Evolutionary conservation across 2,329 filamentous ascomycete genomes (phyloP).

Genomic region (Aspergillus brunneoviolaceus): DNA sequence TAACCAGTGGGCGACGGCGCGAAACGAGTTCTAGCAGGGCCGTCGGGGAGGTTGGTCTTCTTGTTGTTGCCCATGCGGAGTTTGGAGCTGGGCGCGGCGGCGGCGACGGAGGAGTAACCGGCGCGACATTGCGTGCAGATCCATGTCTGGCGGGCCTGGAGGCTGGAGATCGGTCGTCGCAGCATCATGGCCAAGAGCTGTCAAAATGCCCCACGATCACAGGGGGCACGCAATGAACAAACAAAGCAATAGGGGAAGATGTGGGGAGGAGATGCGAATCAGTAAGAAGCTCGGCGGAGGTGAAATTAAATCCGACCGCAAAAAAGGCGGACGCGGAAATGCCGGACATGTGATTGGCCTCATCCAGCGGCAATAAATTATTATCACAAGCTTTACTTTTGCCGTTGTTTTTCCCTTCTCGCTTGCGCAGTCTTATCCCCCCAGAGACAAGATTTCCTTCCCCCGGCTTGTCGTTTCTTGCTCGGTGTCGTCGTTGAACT

Average conservation of each 20-base stretch:
- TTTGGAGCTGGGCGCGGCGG: slow-evolving; percentile 22
- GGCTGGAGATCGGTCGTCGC: slow-evolving; percentile 17
- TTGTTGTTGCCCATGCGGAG: slow-evolving; percentile 27
- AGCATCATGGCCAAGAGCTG: slow-evolving; percentile 27
- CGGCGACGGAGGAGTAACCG: slow-evolving; percentile 30
- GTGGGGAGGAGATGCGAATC: not conserved
- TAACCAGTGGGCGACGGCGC: slow-evolving; percentile 94
- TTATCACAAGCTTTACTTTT: not conserved
- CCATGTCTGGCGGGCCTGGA: slow-evolving; percentile 36
- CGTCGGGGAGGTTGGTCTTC: slow-evolving; percentile 45
- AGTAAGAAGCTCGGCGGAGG: not conserved
- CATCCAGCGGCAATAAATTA: slow-evolving; percentile 1
- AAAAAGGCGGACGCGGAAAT: slow-evolving; percentile 5
- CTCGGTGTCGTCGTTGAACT: not conserved
- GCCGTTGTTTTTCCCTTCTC: slow-evolving; percentile 1
- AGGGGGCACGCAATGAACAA: not conserved
- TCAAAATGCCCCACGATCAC: not conserved
- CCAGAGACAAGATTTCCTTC: not conserved
- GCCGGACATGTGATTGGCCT: slow-evolving; percentile 1
- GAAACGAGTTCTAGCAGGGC: slow-evolving; percentile 76
- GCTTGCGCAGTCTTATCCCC: not conserved
- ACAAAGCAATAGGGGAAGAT: not conserved
- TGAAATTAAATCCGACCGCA: slow-evolving; percentile 1
- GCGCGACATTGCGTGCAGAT: slow-evolving; percentile 38
- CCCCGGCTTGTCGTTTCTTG: not conserved